phyloP scores from a whole-genome alignment of 2,329 filamentous ascomycete species.

The Tolypocladium tropicale region DNA sequence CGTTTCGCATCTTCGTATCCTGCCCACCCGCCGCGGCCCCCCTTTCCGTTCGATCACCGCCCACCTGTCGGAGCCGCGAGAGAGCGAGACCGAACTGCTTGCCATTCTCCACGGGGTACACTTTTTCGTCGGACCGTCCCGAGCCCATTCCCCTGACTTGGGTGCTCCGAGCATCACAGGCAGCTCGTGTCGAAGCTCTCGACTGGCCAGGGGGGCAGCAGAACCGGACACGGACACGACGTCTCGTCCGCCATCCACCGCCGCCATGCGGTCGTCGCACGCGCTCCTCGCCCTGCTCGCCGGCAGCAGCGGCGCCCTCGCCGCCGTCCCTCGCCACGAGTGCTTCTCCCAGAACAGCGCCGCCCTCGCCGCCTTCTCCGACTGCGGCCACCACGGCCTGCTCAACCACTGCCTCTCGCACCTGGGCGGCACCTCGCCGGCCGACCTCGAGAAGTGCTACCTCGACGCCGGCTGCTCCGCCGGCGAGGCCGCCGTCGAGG shows the following conservation, averaged over 20 bases:
- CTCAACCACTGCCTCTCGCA: slow-evolving; percentile 32
- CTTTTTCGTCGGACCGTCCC: background rate
- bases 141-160: background rate
- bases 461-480: slow-evolving; percentile 22
- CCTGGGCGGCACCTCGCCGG: slow-evolving; percentile 17
- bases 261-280: background rate
- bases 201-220: background rate
- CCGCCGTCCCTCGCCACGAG: slow-evolving; percentile 20
- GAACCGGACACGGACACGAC: background rate
- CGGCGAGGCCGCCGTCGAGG: slow-evolving; percentile 18
- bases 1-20: too few relatives aligned
- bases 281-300: slow-evolving; percentile 15
- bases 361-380: slow-evolving; percentile 25
- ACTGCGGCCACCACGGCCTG: slow-evolving; percentile 32
- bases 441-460: slow-evolving; percentile 28
- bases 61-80: background rate
- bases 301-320: slow-evolving; percentile 20
- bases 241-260: background rate
- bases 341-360: slow-evolving; percentile 29
- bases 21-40: background rate
- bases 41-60: background rate
- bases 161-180: background rate
- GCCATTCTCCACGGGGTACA: background rate
- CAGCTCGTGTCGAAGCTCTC: background rate
- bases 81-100: background rate